A percentile compares a stretch with the other conserved stretches of the same genome.
These are phyloP conservation scores for Cercophora scortea DNA, from an alignment of 495 filamentous ascomycete genomes.

Conservation along the genomic window DNA sequence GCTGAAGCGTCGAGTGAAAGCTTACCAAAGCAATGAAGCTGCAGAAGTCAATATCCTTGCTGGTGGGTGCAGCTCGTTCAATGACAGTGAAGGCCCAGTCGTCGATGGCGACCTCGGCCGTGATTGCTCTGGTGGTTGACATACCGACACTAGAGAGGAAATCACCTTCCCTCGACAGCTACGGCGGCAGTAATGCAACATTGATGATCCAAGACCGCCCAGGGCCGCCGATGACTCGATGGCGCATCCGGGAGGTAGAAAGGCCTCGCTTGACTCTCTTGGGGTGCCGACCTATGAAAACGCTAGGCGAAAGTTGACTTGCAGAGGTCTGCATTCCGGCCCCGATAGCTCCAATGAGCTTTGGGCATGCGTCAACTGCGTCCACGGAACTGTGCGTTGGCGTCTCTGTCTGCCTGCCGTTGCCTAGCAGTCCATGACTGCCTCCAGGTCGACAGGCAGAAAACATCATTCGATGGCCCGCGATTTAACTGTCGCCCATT, in stretches of 20 bases:
- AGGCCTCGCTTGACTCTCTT: conserved; percentile 7
- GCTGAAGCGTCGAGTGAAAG: too few species aligned
- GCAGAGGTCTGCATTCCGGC: conserved; percentile 21
- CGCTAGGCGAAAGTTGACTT: conserved; percentile 10
- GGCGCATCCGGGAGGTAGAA: conserved; percentile 2
- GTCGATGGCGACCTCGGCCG: too few species aligned
- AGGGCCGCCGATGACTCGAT: conserved; percentile 18
- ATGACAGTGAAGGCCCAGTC: too few species aligned
- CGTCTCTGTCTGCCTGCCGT: conserved; percentile 13
- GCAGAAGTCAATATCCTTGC: too few species aligned
- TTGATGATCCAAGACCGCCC: conserved; percentile 1
- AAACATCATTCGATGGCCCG: conserved; percentile 4
- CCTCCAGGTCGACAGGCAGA: conserved; percentile 7
- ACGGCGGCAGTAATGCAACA: neutral
- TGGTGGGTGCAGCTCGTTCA: too few species aligned
- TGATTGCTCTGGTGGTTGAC: too few species aligned
- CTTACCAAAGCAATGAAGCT: too few species aligned
- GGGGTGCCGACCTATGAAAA: conserved; percentile 18
- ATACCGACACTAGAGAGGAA: too few species aligned
- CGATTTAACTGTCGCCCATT: conserved; percentile 1
- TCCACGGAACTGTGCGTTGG: conserved; percentile 18
- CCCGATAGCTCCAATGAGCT: conserved; percentile 20
- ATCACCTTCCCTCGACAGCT: neutral
- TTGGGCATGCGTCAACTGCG: conserved; percentile 1
- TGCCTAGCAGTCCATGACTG: conserved; percentile 13